phyloP scores from a whole-genome alignment of 345 rosid species.

The Adansonia digitata region DNA sequence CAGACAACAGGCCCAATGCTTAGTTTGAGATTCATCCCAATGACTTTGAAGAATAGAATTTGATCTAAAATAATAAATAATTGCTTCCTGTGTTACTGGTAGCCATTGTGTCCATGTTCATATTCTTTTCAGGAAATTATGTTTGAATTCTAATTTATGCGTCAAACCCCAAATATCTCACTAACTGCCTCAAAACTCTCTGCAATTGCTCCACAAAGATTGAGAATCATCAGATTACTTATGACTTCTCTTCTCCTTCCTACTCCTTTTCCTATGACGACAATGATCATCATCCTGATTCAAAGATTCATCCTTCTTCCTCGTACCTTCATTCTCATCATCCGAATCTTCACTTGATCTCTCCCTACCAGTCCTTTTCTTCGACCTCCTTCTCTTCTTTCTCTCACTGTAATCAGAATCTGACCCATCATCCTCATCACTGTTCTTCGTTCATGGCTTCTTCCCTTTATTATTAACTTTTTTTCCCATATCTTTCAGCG shows the following conservation, averaged over 20 bases:
- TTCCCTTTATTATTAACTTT: slow-evolving; percentile 44
- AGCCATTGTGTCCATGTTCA: too few species aligned
- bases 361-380: slow-evolving; percentile 61
- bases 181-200: background rate
- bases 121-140: background rate
- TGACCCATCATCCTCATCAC: slow-evolving; percentile 33
- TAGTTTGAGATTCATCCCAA: background rate
- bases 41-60: too few species aligned
- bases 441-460: slow-evolving; percentile 43
- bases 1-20: background rate
- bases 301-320: slow-evolving; percentile 34
- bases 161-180: background rate
- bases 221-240: slow-evolving; percentile 38
- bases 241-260: slow-evolving; percentile 50
- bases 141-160: background rate
- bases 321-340: slow-evolving; percentile 43
- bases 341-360: slow-evolving; percentile 52
- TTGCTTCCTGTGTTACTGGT: too few species aligned
- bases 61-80: too few species aligned
- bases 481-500: slow-evolving; percentile 70
- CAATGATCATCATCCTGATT: slow-evolving; percentile 27
- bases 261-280: slow-evolving; percentile 34
- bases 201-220: too few species aligned
- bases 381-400: slow-evolving; percentile 71
- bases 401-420: slow-evolving; percentile 49